Evolutionary conservation across 2,329 filamentous ascomycete species (phyloP), one percentile per base, ranked within the genome.

Genomic region (Xylogone sp.): DNA sequence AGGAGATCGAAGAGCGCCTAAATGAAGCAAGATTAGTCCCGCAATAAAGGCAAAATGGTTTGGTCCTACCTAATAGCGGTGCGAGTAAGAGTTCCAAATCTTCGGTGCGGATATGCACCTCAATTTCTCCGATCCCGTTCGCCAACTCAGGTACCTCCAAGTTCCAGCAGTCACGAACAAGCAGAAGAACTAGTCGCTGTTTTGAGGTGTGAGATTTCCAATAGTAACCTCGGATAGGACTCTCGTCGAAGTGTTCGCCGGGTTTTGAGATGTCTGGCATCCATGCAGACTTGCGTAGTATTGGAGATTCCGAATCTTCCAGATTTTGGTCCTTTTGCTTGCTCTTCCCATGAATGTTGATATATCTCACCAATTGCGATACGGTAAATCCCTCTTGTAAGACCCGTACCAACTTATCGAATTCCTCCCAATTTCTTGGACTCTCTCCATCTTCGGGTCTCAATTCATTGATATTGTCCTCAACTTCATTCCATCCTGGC

Each of bases 101-200:
- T 21, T 47, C 46, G 4, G 43, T 22, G 9, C 45, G 46, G 22
- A 68, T n/a, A 43, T 59, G 27, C 42, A 68, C 39, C 39, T 68
- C 64, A 43, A 64, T 57, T 49, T 65, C 58, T 9, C 66, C 66
- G 45, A 66, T 54, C 6, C 57, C 57, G 3, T 63, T 56, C 8
- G 50, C 49, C n/a, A 66, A 19, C 46, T 65, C 63, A 45, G 57
- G 57, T 13, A 66, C 48, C 29, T 62, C 58, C 16, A 68, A 7
- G 29, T 54, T 51, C 66, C 66, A 68, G 29, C 63, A 67, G 20
- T 63, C 54, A 16, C 63, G 54, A 12, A 68, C 6, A 7, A 68
- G 22, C 18, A 49, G 48, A 4, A 66, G 45, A 12, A 54, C 57
- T 10, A 63, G 12, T 10, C 53, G 52, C 46, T 67, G 65, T 39